Evolutionary conservation across 2,329 filamentous ascomycete genomes (phyloP), one percentile per base, ranked within the genome.

Genomic region (Monosporascus ibericus): DNA sequence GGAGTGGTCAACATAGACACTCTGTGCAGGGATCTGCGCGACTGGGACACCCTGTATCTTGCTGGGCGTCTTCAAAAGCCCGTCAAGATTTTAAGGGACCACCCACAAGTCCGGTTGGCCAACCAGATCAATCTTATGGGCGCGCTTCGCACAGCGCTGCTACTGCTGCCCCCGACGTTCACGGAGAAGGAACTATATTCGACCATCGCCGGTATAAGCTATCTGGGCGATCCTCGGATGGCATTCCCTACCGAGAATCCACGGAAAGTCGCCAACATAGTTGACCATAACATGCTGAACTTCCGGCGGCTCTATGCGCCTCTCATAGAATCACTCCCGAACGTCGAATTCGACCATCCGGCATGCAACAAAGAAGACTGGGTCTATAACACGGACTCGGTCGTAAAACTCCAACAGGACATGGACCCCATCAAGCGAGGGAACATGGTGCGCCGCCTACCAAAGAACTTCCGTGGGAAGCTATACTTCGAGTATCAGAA

Each of bases 191-290:
- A 96, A 60, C 77, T 99, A 1, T 99, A 96, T 71, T 87, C 83
- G 60, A 94, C 90, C 20, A 96, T 99, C 55, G 88, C 94, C 1
- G 87, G 89, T 22, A 86, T 99, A 59, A 95, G 89, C 65, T 99
- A 99, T 69, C 83, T 95, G 60, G 94, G 94, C 36, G 94, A 99
- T 65, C 90, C 92, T n/a, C 88, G 94, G 58, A 99, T 99, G 94
- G 77, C 85, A 2, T 79, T 96, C 42, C 87, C 89, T 2, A 90
- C 90, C 1, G 94, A 99, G 69, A 90, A 97, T 65, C 91, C 90
- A 34, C 84, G 85, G 65, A 99, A 99, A 71, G 90, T 99, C 20
- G 80, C 82, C 62, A 97, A 97, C 69, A 99, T 99, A 61, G 94
- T 99, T 30, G 84, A 84, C 47, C 86, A 95, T 65, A 96, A 99